Percentiles rank a stretch among this genome's conserved stretches.
Evolutionary conservation across 177 flowering plant genomes (phyloP).

Genomic region (Telopea speciosissima): DNA sequence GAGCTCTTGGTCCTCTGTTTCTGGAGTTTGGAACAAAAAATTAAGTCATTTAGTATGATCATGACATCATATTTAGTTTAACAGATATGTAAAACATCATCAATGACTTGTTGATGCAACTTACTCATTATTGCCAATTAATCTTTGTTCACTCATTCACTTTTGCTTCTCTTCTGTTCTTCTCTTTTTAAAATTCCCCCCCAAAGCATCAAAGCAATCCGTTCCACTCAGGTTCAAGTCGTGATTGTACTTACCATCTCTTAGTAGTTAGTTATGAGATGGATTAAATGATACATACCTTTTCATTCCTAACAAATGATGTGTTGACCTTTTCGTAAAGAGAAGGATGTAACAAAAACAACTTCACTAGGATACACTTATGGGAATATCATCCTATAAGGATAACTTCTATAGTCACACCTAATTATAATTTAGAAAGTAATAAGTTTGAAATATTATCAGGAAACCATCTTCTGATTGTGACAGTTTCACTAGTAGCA

Average conservation of each 20-base stretch:
- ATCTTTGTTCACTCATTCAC: not conserved
- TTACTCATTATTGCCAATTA: not conserved
- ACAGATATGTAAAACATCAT: not conserved
- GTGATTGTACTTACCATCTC: not conserved
- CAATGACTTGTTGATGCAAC: not conserved
- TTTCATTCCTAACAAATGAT: not conserved
- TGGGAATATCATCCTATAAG: not conserved
- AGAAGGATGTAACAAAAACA: not conserved
- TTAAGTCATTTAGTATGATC: not conserved
- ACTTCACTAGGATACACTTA: not conserved
- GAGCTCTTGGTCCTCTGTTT: not conserved
- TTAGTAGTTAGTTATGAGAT: not conserved
- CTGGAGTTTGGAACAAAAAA: not conserved
- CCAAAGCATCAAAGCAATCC: not conserved
- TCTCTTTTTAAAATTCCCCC: no score
- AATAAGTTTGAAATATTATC: not conserved
- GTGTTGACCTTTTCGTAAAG: not conserved
- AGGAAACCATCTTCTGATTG: not conserved
- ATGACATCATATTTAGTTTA: not conserved
- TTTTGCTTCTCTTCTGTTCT: not conserved
- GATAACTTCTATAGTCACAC: not conserved
- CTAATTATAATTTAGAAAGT: not conserved
- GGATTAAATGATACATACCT: not conserved
- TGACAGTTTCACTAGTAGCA: no score
- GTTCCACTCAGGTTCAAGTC: not conserved